Conservation (phyloP, 2,329 filamentous ascomycete species). For the Talaromyces amestolkiae region DNA sequence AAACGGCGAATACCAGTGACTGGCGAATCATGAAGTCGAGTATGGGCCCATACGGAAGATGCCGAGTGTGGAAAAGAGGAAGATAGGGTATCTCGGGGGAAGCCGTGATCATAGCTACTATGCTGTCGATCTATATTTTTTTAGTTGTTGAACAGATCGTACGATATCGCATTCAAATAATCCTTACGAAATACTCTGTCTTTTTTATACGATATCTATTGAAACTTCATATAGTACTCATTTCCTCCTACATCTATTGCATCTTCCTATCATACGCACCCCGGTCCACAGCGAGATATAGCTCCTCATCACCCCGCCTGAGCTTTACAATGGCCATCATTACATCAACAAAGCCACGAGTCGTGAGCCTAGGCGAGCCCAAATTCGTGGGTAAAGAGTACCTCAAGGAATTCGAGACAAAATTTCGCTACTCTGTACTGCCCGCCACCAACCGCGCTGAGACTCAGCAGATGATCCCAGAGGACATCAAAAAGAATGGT, state of each 20-base stretch:
- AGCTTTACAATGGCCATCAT: conserved; percentile 11
- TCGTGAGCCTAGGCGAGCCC: conserved; percentile 45
- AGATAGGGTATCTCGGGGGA: conserved; percentile 1
- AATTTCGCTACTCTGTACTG: conserved; percentile 44
- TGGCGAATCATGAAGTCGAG: neutral
- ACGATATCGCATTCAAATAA: neutral
- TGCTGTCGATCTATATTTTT: neutral
- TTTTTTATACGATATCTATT: neutral
- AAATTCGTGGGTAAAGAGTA: conserved; percentile 42
- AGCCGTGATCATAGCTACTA: neutral
- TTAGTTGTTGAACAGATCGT: neutral
- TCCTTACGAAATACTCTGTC: neutral
- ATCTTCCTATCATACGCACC: neutral
- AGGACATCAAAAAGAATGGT: conserved; percentile 35
- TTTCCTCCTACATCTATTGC: neutral
- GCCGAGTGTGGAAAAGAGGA: neutral
- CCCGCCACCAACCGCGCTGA: conserved; percentile 39
- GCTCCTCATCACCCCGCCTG: neutral
- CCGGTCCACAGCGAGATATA: neutral
- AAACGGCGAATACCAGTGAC: neutral
- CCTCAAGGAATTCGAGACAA: conserved; percentile 37
- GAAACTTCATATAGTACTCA: neutral
- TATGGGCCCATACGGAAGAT: neutral
- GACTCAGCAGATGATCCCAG: conserved; percentile 38
- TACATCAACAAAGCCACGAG: conserved; percentile 36